Conservation (phyloP, 148 eudicot species). For the Camellia sinensis region DNA sequence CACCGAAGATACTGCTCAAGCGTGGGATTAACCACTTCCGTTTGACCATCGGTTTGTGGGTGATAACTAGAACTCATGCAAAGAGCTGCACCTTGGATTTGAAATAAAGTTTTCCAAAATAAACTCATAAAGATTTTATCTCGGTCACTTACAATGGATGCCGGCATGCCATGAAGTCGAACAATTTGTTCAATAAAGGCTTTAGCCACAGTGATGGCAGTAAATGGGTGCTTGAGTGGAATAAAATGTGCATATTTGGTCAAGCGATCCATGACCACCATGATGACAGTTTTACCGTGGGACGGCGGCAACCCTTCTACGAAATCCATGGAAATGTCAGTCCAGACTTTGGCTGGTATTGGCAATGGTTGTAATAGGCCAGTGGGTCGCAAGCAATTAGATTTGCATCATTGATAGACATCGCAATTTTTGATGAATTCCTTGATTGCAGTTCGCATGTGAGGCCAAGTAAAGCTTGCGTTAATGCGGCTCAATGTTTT, state of each 20-base stretch:
- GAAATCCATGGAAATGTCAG: neutral
- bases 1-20: neutral
- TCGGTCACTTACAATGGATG: neutral
- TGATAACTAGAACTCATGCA: neutral
- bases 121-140: neutral
- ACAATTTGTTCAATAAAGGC: neutral
- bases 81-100: neutral
- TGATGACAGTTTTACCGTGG: neutral
- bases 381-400: neutral
- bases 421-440: neutral
- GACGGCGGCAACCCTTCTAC: neutral
- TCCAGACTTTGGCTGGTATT: neutral
- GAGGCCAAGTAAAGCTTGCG: neutral
- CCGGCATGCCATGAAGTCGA: neutral
- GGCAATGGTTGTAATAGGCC: neutral
- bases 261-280: neutral
- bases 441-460: neutral
- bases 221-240: neutral
- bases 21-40: neutral
- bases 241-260: neutral
- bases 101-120: neutral
- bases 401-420: neutral
- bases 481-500: neutral
- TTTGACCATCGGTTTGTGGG: neutral
- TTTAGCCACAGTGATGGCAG: neutral